These are phyloP conservation scores for Cladosporium oxysporum DNA, from an alignment of 2,329 filamentous ascomycete genomes.

Conservation along the genomic window DNA sequence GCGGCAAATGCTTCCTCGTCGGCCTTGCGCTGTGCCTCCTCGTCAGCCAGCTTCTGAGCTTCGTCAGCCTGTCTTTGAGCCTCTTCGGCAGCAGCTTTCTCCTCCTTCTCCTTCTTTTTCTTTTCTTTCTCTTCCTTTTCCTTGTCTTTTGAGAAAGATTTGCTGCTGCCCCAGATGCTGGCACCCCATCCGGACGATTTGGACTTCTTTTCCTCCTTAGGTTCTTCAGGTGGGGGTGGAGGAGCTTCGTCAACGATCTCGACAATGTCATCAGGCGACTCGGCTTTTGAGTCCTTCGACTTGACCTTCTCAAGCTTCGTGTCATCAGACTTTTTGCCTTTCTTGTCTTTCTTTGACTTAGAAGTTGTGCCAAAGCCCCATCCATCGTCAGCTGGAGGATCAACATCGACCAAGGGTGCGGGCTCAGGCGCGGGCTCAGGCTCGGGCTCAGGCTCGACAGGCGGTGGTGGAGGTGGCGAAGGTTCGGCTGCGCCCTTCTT, in stretches of 20 bases:
- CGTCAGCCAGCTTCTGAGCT: constrained; percentile 37
- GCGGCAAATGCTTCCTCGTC: constrained; percentile 41
- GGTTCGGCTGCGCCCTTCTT: constrained; percentile 44
- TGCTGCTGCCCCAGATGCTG: constrained; percentile 34
- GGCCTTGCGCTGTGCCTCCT: constrained; percentile 33
- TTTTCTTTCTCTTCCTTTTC: constrained; percentile 46
- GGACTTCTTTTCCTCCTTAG: constrained; percentile 46
- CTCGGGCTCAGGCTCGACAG: constrained; percentile 6
- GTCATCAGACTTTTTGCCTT: constrained; percentile 40
- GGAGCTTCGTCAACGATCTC: constrained; percentile 27
- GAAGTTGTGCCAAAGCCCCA: constrained; percentile 37
- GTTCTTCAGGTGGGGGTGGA: constrained; percentile 21
- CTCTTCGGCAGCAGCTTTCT: constrained; percentile 35
- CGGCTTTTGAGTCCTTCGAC: constrained; percentile 37
- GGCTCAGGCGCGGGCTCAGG: not conserved
- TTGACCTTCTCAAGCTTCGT: constrained; percentile 38
- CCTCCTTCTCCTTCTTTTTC: constrained; percentile 48
- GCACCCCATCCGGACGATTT: constrained; percentile 39
- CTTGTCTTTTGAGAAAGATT: constrained; percentile 37
- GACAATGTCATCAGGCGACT: constrained; percentile 31
- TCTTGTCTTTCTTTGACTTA: constrained; percentile 56
- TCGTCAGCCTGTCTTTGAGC: constrained; percentile 36
- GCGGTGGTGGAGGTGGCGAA: constrained; percentile 49
- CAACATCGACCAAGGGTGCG: constrained; percentile 26
- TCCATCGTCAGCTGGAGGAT: constrained; percentile 30